A percentile compares a stretch with the other conserved stretches of the same genome.
These are phyloP conservation scores for Boletus bicolor DNA, from an alignment of 768 basidiomycete genomes.

Conservation along the genomic window DNA sequence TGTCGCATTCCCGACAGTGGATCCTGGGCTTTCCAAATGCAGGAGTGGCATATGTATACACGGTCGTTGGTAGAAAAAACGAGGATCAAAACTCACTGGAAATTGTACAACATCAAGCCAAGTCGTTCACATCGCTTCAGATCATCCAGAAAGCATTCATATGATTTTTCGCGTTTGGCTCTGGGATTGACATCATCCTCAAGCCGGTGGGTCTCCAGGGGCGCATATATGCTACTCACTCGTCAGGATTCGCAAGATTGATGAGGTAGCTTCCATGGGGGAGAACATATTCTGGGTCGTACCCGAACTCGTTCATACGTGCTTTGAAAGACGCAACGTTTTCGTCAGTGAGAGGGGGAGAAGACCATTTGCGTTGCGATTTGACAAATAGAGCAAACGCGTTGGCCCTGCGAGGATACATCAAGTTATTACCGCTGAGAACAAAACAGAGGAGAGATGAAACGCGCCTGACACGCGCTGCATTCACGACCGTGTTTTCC, in stretches of 20 bases:
- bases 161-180: slow-evolving; percentile 66
- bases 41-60: background rate
- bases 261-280: slow-evolving; percentile 87
- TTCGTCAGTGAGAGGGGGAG: slow-evolving; percentile 51
- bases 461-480: slow-evolving; percentile 62
- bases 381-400: slow-evolving; percentile 84
- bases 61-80: background rate
- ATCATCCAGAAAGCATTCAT: slow-evolving; percentile 81
- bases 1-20: slow-evolving; percentile 69
- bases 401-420: slow-evolving; percentile 55
- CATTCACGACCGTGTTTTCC: slow-evolving; percentile 68
- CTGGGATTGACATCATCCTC: slow-evolving; percentile 30
- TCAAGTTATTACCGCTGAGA: background rate
- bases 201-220: background rate
- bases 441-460: background rate
- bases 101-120: slow-evolving; percentile 74
- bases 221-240: slow-evolving; percentile 40
- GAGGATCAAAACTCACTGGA: slow-evolving; percentile 58
- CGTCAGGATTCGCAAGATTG: slow-evolving; percentile 79
- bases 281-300: slow-evolving; percentile 58
- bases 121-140: slow-evolving; percentile 73
- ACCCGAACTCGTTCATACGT: slow-evolving; percentile 58
- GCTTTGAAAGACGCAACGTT: slow-evolving; percentile 58
- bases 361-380: slow-evolving; percentile 78
- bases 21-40: slow-evolving; percentile 60